phyloP scores from a whole-genome alignment of 2,329 filamentous ascomycete species.

The Diaporthe amygdali region DNA sequence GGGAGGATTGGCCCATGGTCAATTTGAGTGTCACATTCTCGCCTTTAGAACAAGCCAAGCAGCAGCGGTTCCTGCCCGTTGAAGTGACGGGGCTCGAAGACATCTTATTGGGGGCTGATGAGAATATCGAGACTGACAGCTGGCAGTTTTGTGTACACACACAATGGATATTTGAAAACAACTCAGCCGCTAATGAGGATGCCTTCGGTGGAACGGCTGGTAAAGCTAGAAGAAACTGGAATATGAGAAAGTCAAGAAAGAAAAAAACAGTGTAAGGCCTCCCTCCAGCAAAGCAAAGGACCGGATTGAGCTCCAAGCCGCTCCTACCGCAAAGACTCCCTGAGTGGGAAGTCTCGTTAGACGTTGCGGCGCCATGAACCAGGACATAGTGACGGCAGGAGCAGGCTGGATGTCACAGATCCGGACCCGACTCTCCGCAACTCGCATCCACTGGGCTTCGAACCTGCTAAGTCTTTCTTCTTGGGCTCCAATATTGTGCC shows the following conservation, averaged over 20 bases:
- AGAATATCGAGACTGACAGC: not conserved
- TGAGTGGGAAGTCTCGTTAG: not conserved
- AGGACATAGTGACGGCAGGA: not conserved
- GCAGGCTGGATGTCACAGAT: not conserved
- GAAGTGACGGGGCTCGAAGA: not conserved
- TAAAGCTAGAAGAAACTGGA: not conserved
- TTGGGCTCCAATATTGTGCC: too few species aligned
- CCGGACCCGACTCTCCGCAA: not conserved
- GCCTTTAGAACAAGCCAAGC: constrained; percentile 13
- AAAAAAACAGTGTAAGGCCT: too few species aligned
- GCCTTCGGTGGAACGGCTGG: not conserved
- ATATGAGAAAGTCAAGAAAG: not conserved
- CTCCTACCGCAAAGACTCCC: not conserved
- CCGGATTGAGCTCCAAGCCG: not conserved
- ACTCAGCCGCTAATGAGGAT: not conserved
- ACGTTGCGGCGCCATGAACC: not conserved
- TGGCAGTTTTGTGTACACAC: not conserved
- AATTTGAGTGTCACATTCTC: constrained; percentile 18
- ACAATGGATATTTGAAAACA: not conserved
- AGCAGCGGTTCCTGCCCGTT: constrained; percentile 8
- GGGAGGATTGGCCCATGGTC: not conserved
- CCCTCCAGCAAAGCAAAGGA: not conserved
- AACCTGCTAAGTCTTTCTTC: not conserved
- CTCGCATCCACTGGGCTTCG: too few species aligned
- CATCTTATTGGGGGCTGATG: not conserved